Base-by-base conservation (phyloP, 768 basidiomycete genomes). In the Lyophyllum semitale region DNA sequence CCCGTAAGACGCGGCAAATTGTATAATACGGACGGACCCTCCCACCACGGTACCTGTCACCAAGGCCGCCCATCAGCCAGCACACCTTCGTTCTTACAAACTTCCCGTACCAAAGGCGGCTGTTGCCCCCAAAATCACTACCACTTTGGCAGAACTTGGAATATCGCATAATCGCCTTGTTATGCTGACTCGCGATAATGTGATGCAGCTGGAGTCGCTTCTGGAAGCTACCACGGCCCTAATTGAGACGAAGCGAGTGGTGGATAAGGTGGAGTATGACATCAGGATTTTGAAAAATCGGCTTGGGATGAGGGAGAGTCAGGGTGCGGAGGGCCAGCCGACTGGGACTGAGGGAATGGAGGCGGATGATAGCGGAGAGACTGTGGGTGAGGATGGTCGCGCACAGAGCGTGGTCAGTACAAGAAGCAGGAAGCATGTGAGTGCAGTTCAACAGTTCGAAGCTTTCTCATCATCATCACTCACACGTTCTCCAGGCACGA, bases 141-240 rank as follows among this genome's bases (percentile, higher is more conserved):
- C 88, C 55, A 80, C 88, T 13, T 79, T 98, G 15, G 68, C 78
- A 7, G 95, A 98, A 71, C 78, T 95, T 11, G 87, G 88, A 13
- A 74, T 97, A 11, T 80, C 81, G 15, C 77, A 85, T 52, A 81
- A 80, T 15, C 84, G 89, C 11, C 80, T 99, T 47, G 91, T 96
- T 57, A 98, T 98, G 94, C 97, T 97, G 17, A 98, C 97, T 2
- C 80, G 85, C 35, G 85, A 87, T 23, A 97, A 94, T 59, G 78
- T 87, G 50, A 77, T 81, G 49, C 83, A 82, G 61, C 76, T 95
- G 18, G 94, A 97, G 58, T 75, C 77, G 13, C 71, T 98, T 15
- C 64, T 95, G 42, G 85, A 88, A 4, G 84, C 89, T 3, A 83
- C 91, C 1, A 80, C 80, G 4, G 77, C 82, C 12, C 71, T 98